Conservation (phyloP, 305 asterid species). For the Fraxinus greggii region DNA sequence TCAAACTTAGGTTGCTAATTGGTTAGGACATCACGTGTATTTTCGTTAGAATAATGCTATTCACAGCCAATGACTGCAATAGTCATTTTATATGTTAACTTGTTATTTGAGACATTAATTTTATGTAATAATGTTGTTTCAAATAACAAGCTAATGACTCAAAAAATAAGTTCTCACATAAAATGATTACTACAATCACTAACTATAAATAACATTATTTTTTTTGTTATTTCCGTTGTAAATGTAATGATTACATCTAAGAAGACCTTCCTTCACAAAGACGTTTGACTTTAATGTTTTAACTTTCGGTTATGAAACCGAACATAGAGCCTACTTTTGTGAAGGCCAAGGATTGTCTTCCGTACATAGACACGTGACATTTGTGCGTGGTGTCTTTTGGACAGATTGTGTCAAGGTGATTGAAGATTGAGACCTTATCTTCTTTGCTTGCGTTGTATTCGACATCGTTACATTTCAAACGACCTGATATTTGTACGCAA, state of each 20-base stretch:
- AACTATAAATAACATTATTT: too few relatives aligned
- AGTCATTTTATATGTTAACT: too few relatives aligned
- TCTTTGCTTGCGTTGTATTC: neutral
- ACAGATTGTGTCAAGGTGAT: neutral
- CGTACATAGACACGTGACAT: neutral
- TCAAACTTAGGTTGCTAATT: neutral
- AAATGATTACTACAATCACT: too few relatives aligned
- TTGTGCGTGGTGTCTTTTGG: neutral
- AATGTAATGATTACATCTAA: neutral
- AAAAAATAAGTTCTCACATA: too few relatives aligned
- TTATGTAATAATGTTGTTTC: too few relatives aligned
- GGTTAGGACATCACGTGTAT: neutral
- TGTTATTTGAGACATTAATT: too few relatives aligned
- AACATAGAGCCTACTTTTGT: neutral
- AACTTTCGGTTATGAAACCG: neutral
- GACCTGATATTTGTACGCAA: neutral
- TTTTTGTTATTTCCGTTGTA: neutral
- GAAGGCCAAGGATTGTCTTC: neutral
- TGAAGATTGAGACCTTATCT: neutral
- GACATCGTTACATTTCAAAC: neutral
- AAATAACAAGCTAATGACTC: too few relatives aligned
- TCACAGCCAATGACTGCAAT: too few relatives aligned
- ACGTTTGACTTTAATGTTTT: neutral
- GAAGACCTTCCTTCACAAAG: neutral
- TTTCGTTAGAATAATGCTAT: neutral